Evolutionary conservation across 768 basidiomycete genomes (phyloP), one percentile per base, ranked within the genome.

Genomic region (Naganishia vishniacii): DNA sequence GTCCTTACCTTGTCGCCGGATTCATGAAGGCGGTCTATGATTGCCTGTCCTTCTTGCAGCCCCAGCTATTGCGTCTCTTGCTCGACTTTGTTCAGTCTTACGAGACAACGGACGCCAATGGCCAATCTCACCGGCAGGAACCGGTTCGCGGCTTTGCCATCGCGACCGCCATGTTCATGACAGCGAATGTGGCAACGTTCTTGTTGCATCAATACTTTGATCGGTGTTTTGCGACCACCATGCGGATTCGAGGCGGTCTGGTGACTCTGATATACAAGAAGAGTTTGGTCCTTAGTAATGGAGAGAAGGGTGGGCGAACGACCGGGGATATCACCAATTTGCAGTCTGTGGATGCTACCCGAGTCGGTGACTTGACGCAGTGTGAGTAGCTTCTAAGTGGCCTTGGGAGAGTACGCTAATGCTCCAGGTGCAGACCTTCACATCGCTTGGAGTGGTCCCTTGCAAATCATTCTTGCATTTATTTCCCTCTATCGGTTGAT

Each of bases 241-340:
- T 94, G 92, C 86, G 93, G n/a, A 83, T 95, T 46, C 86, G 91
- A 29, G 87, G 89, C 0, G 93, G 92, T 0, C 82, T 98, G 23
- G 84, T 97, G 15, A 85, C 86, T 1, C 83, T 82, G 3, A 90
- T 95, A 58, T 97, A 94, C 79, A 79, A 84, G 53, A 95, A 97
- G 74, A 83, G 91, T 0, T 80, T 98, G 23, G 82, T 89, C 3
- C 82, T 98, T 9, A 89, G 88, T 1, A 91, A 87, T 70, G 88
- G 90, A 64, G 91, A 90, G 71, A 84, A 88, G 4, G 82, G 83
- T 11, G 79, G 77, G 4, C 84, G 89, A 44, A 83, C 88, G 0
- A 85, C 89, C 0, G 93, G 94, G 0, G 92, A 95, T 73, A 92
- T 95, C 37, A 91, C 95, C 67, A 97, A 95, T 73, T 78, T 94